Evolutionary conservation across 768 basidiomycete species (phyloP).

Genomic region (Coprinopsis strossmayeri): DNA sequence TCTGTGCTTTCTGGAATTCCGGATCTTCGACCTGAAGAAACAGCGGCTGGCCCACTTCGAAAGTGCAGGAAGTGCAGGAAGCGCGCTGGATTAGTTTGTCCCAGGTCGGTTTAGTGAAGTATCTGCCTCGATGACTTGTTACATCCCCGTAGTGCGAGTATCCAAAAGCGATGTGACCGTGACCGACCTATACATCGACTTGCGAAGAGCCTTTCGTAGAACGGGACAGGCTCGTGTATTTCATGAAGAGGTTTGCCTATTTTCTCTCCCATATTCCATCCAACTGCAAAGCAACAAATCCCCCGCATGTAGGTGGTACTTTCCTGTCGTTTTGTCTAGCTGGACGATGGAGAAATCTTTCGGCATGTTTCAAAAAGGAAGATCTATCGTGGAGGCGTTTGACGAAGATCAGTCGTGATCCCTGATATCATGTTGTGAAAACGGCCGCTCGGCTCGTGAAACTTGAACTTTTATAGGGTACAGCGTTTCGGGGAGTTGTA

Average conservation of each 20-base stretch:
- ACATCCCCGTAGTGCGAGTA: background rate
- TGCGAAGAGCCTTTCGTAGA: slow-evolving; percentile 41
- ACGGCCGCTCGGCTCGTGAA: slow-evolving; percentile 24
- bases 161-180: background rate
- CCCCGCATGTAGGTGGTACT: slow-evolving; percentile 39
- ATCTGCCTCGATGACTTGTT: slow-evolving; percentile 27
- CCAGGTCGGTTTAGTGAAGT: slow-evolving; percentile 38
- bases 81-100: slow-evolving; percentile 47
- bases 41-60: slow-evolving; percentile 45
- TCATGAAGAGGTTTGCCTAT: slow-evolving; percentile 40
- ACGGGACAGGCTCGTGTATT: slow-evolving; percentile 42
- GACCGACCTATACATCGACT: slow-evolving; percentile 44
- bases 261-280: slow-evolving; percentile 42
- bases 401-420: slow-evolving; percentile 19
- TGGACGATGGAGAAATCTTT: slow-evolving; percentile 44
- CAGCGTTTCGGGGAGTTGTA: slow-evolving; percentile 50
- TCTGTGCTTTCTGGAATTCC: slow-evolving; percentile 26
- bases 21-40: slow-evolving; percentile 35
- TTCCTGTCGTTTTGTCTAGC: slow-evolving; percentile 33
- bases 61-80: slow-evolving; percentile 44
- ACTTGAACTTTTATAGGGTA: slow-evolving; percentile 48
- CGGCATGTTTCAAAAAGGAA: slow-evolving; percentile 43
- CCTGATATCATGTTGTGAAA: slow-evolving; percentile 40
- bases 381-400: slow-evolving; percentile 29
- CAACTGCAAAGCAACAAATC: slow-evolving; percentile 41